A percentile compares a stretch with the other conserved stretches of the same genome.
Conservation (phyloP, 495 filamentous ascomycete species). For the Penicillium lividum region DNA sequence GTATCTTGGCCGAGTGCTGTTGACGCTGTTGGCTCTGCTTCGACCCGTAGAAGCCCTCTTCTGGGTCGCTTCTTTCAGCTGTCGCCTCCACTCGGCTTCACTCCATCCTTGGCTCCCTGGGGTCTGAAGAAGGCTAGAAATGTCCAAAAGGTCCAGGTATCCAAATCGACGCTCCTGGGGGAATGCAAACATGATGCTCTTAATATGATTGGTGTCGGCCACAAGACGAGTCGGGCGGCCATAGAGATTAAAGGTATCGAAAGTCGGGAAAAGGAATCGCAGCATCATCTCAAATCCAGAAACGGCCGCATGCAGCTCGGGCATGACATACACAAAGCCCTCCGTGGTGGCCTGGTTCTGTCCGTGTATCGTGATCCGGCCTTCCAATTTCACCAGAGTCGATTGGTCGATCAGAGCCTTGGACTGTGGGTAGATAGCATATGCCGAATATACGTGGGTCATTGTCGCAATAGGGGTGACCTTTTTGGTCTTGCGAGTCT, state of each 20-base stretch:
- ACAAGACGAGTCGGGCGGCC: slow-evolving; percentile 85
- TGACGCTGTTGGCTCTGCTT: slow-evolving; percentile 59
- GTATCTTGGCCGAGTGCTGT: slow-evolving; percentile 59
- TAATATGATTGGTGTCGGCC: slow-evolving; percentile 79
- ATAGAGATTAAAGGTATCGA: slow-evolving; percentile 90
- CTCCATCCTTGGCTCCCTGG: slow-evolving; percentile 77
- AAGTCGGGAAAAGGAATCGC: slow-evolving; percentile 91
- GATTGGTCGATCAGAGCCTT: slow-evolving; percentile 93
- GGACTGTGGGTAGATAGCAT: slow-evolving; percentile 93
- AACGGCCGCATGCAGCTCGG: slow-evolving; percentile 86
- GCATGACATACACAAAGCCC: slow-evolving; percentile 98
- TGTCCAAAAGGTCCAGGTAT: slow-evolving; percentile 86
- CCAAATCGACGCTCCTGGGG: slow-evolving; percentile 85
- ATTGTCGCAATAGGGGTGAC: slow-evolving; percentile 86
- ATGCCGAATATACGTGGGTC: slow-evolving; percentile 85
- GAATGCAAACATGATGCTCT: slow-evolving; percentile 98
- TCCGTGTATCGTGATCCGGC: slow-evolving; percentile 76
- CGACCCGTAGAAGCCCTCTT: slow-evolving; percentile 64
- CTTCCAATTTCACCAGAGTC: slow-evolving; percentile 92
- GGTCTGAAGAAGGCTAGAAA: slow-evolving; percentile 72
- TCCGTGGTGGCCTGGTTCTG: slow-evolving; percentile 64
- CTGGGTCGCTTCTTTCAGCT: slow-evolving; percentile 88
- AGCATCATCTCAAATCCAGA: slow-evolving; percentile 96
- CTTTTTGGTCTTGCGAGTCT: slow-evolving; percentile 93
- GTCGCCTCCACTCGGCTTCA: slow-evolving; percentile 86